Evolutionary conservation across 2,329 filamentous ascomycete species (phyloP), one percentile per base, ranked within the genome.

Genomic region (Cytospora paraplurivora): DNA sequence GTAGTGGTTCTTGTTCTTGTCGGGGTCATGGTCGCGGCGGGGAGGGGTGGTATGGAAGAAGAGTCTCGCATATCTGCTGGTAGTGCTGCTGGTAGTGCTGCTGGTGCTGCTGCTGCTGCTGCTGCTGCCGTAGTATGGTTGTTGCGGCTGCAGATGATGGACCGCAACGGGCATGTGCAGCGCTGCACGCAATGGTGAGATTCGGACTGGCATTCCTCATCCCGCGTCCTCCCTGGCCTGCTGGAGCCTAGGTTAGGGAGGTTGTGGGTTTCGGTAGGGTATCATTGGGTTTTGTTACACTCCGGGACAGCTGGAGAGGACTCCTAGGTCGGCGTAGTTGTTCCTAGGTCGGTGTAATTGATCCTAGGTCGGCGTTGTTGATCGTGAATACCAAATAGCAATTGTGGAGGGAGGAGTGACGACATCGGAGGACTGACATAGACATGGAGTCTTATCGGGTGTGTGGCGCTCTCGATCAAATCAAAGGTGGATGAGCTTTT

Each of bases 1-100:
- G 76, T 99, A 99, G 78, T 96, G 90, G 66, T 88, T 92, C 69
- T 73, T 79, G 69, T 69, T 27, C 27, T 4, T 69, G 64, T 73
- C 69, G n/a, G 71, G 71, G 34, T 72, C 70, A 67, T 72, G 67
- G 56, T 53, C 51, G 53, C 65, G 67, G 51, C 68, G 70, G 54
- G 47, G 32, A 52, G 67, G 72, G 34, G 76, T 70, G 66, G 69
- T 70, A 67, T 74, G 72, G 67, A 77, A 75, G 64, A 60, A 55
- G 38, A 5, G 47, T 27, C 27, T 27, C 57, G 57, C 62, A 64
- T 13, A 10, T 37, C 8, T 47, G 53, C 35, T 49, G 44, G 41
- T 35, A 37, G 49, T 51, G 60, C 62, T 21, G 32, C 35, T 56
- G 37, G 53, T 11, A 47, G 62, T 37, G 11, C 47, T 51, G 62